Percentiles rank a stretch among this genome's conserved stretches.
Conservation (phyloP, 2,329 filamentous ascomycete genomes). For the Venturia effusa region DNA sequence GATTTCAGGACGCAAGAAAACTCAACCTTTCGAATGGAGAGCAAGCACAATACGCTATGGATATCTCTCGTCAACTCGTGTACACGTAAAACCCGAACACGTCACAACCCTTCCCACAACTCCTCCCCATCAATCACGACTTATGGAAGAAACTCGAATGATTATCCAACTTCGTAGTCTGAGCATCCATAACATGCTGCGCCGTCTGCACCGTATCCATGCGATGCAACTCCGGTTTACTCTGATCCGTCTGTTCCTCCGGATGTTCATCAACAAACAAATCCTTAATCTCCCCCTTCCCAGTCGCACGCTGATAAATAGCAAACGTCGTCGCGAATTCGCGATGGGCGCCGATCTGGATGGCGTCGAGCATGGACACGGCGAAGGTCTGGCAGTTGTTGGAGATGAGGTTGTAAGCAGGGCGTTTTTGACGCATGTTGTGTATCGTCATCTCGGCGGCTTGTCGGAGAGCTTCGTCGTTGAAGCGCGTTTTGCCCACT, state of each 20-base stretch:
- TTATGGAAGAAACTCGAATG: constrained; percentile 17
- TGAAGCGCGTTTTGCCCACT: constrained; percentile 11
- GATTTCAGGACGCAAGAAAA: too few relatives aligned
- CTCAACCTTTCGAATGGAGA: not conserved
- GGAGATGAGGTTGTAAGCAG: constrained; percentile 47
- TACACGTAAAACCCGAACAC: not conserved
- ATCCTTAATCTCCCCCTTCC: constrained; percentile 40
- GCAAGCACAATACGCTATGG: not conserved
- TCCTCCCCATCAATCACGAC: not conserved
- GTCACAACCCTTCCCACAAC: not conserved
- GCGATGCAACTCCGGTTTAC: constrained; percentile 17
- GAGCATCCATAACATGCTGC: constrained; percentile 43
- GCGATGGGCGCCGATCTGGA: constrained; percentile 39
- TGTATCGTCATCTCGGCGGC: constrained; percentile 39
- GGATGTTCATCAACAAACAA: constrained; percentile 35
- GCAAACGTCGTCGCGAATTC: constrained; percentile 45
- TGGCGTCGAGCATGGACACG: constrained; percentile 41
- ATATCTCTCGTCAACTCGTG: not conserved
- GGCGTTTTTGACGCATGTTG: constrained; percentile 37
- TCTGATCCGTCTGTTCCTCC: constrained; percentile 16
- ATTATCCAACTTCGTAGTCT: constrained; percentile 41
- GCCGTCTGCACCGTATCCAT: constrained; percentile 38
- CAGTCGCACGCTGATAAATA: constrained; percentile 42
- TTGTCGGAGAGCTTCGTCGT: constrained; percentile 10
- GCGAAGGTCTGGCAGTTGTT: constrained; percentile 53